Base-by-base conservation (phyloP, 768 basidiomycete genomes). In the Suillus fuscotomentosus region DNA sequence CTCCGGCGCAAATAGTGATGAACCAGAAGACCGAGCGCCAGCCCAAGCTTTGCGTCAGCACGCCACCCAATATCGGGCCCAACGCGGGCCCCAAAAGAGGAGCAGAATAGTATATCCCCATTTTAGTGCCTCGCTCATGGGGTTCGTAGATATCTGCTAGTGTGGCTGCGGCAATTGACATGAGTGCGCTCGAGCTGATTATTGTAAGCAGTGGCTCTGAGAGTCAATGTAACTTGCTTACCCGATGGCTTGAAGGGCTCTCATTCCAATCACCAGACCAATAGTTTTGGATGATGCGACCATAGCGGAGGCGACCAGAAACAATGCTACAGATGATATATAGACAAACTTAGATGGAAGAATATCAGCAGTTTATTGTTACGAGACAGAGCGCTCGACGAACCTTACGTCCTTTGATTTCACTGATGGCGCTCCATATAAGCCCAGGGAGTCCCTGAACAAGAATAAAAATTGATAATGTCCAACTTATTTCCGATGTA, bases 21-120 rank as follows among this genome's bases (percentile, higher is more conserved):
- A 94, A 92, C 84, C 90, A 94, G 74, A 95, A 92, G 0, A 89
- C 86, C 5, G 88, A 85, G 39, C 93, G 83, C 94, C 94, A 95
- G 63, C 78, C 82, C 73, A 87, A 86, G 0, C 79, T 82, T 57
- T 86, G 80, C 0, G 89, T 87, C 6, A 91, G 76, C 1, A 78
- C 82, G 0, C 90, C 89, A 4, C 90, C 90, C 60, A 91, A 59
- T 31, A 59, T 20, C 27, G 57, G 57, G 27, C 41, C 57, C 27
- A 59, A 20, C 10, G 57, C 42, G 8, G 57, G 41, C 27, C 90
- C 91, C 10, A 92, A 81, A 4, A 92, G 80, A 0, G 90, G 90
- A 5, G 91, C 87, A 5, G 86, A 85, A 69, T 91, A 92, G 72
- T 88, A 92, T 14, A 92, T 79, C 0, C 92, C 91, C 82, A 92